Conservation (phyloP, 2,329 filamentous ascomycete genomes). For the Pyricularia sp. region DNA sequence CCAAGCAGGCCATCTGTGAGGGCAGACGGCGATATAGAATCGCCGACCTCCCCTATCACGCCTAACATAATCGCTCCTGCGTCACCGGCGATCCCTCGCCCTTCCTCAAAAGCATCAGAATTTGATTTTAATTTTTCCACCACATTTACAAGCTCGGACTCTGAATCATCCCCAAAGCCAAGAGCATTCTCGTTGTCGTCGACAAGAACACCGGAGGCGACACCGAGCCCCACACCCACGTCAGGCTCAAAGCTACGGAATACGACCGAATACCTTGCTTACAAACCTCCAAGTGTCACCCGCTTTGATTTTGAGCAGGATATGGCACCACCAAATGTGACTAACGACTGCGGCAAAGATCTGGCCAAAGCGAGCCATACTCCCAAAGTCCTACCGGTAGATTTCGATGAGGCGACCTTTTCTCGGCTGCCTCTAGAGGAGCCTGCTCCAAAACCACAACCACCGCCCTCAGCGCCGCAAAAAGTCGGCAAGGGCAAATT, state of each 20-base stretch:
- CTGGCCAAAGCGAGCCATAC: neutral
- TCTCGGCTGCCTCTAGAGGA: neutral
- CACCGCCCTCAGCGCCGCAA: constrained; percentile 5
- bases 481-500: constrained; percentile 15
- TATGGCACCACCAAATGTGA: neutral
- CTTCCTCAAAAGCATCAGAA: neutral
- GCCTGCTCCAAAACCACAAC: neutral
- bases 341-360: neutral
- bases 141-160: neutral
- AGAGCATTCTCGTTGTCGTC: neutral
- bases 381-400: neutral
- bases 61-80: neutral
- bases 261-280: neutral
- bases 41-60: neutral
- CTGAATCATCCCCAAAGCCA: neutral
- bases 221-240: neutral
- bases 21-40: neutral
- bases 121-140: constrained; percentile 7
- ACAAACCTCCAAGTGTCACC: neutral
- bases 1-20: neutral
- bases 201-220: neutral
- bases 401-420: neutral
- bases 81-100: neutral
- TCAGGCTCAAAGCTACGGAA: neutral
- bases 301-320: neutral